Evolutionary conservation across 2,329 filamentous ascomycete genomes (phyloP).

Genomic region (Herpotrichia juniperi): DNA sequence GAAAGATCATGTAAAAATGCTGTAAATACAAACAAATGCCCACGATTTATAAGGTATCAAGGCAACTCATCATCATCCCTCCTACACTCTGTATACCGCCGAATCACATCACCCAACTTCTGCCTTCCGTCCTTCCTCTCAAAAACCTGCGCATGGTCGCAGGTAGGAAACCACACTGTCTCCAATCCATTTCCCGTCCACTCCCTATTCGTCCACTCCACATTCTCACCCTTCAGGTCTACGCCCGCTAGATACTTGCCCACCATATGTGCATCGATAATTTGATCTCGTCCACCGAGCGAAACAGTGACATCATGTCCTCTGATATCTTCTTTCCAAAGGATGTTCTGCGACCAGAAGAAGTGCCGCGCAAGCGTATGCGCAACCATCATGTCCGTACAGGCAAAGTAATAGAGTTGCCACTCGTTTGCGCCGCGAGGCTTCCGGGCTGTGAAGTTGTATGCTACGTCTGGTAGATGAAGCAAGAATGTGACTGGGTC

Average conservation of each 20-base stretch:
- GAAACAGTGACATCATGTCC: slow-evolving; percentile 60
- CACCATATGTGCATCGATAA: slow-evolving; percentile 66
- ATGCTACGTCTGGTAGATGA: slow-evolving; percentile 72
- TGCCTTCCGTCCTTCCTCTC: slow-evolving; percentile 30
- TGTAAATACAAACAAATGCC: neutral
- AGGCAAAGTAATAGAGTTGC: slow-evolving; percentile 73
- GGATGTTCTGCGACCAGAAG: slow-evolving; percentile 73
- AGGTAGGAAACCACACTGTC: slow-evolving; percentile 64
- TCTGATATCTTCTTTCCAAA: slow-evolving; percentile 71
- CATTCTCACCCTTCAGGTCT: slow-evolving; percentile 35
- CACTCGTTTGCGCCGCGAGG: slow-evolving; percentile 66
- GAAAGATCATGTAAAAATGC: neutral
- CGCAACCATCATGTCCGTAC: slow-evolving; percentile 69
- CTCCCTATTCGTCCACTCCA: slow-evolving; percentile 38
- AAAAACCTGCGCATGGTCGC: slow-evolving; percentile 67
- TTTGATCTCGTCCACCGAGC: slow-evolving; percentile 66
- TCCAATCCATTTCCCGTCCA: slow-evolving; percentile 56
- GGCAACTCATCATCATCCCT: slow-evolving; percentile 12
- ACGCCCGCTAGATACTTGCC: slow-evolving; percentile 60
- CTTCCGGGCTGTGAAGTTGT: slow-evolving; percentile 63
- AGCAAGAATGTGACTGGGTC: slow-evolving; percentile 71
- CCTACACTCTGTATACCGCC: slow-evolving; percentile 28
- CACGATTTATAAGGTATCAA: neutral
- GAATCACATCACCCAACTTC: slow-evolving; percentile 31
- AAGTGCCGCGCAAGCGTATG: slow-evolving; percentile 70